Conservation (phyloP, 345 rosid genomes). For the Citrus maxima region DNA sequence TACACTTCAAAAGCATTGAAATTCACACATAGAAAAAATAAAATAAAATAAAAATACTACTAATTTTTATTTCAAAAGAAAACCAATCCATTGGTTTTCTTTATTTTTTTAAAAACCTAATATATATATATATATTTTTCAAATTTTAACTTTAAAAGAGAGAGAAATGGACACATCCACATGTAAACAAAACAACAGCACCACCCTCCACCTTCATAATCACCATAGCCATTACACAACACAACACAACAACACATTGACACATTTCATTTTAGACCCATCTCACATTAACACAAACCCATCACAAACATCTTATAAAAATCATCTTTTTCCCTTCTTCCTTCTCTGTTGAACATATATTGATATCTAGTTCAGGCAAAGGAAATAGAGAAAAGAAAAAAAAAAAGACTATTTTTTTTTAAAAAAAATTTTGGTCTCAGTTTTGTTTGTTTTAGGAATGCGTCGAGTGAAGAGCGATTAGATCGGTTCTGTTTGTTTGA, state of each 20-base stretch:
- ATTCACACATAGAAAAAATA: too few relatives aligned
- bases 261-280: conserved; percentile 4
- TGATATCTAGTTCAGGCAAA: neutral
- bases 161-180: neutral
- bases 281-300: neutral
- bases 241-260: neutral
- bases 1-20: too few relatives aligned
- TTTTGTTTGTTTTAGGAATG: neutral
- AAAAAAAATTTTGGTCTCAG: too few relatives aligned
- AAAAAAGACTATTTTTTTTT: too few relatives aligned
- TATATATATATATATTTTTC: neutral
- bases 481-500: conserved; percentile 30
- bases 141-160: neutral
- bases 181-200: neutral
- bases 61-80: too few relatives aligned
- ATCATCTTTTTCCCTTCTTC: neutral
- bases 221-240: conserved; percentile 3
- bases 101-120: neutral
- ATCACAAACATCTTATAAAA: neutral
- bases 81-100: too few relatives aligned
- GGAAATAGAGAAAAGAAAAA: neutral
- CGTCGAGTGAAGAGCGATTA: neutral
- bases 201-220: neutral
- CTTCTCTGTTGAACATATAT: neutral
- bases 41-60: too few relatives aligned